These are phyloP conservation scores for Saturnispora bothae DNA, from an alignment of 805 yeast species.

Conservation along the genomic window DNA sequence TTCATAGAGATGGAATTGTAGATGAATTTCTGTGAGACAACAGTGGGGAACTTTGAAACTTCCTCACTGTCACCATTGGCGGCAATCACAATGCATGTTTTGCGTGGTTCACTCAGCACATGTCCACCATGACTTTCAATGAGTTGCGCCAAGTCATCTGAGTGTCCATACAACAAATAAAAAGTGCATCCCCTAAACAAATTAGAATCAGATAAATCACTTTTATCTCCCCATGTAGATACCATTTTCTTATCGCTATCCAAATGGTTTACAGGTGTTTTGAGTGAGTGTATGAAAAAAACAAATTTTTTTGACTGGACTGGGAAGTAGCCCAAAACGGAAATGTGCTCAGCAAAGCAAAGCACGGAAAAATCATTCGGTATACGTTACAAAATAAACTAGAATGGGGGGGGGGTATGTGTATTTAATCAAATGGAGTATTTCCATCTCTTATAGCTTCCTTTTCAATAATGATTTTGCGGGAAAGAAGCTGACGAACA, in stretches of 20 bases:
- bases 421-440: constrained; percentile 22
- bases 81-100: background rate
- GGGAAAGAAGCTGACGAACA: constrained; percentile 49
- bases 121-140: constrained; percentile 2
- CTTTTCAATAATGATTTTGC: constrained; percentile 49
- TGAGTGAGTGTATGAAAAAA: background rate
- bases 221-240: background rate
- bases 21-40: constrained; percentile 18
- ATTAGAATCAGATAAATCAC: background rate
- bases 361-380: background rate
- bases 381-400: background rate
- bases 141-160: background rate
- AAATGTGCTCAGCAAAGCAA: too few relatives aligned
- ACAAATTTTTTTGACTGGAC: background rate
- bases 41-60: constrained; percentile 6
- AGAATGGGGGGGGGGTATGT: too few relatives aligned
- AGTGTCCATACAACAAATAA: background rate
- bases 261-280: constrained; percentile 5
- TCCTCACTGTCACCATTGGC: background rate
- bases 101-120: constrained; percentile 2
- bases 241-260: background rate
- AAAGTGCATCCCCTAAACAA: background rate
- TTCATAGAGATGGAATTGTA: constrained; percentile 17
- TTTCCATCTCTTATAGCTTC: constrained; percentile 24
- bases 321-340: too few relatives aligned